A percentile compares a stretch with the other conserved stretches of the same genome.
These are phyloP conservation scores for Vigna hirtella DNA, from an alignment of 306 rosid species.

Conservation along the genomic window DNA sequence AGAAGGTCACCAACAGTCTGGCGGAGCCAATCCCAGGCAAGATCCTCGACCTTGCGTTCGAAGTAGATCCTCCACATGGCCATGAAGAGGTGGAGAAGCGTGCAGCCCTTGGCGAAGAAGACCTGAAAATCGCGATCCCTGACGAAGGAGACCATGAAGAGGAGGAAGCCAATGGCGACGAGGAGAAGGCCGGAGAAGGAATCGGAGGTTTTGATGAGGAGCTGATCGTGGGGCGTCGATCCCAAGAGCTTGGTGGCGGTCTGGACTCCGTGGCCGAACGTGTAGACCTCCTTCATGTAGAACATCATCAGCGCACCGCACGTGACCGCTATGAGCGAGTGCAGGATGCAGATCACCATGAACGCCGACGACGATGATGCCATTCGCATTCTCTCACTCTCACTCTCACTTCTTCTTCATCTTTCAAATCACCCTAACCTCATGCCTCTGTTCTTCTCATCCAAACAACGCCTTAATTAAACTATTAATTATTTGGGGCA, in stretches of 20 bases:
- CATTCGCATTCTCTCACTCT: conserved; percentile 16
- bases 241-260: conserved; percentile 80
- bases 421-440: conserved; percentile 9
- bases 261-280: conserved; percentile 78
- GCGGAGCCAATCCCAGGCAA: conserved; percentile 92
- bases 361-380: conserved; percentile 70
- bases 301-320: conserved; percentile 91
- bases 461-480: background rate
- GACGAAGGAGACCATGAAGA: conserved; percentile 89
- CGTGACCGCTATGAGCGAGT: conserved; percentile 69
- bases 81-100: conserved; percentile 75
- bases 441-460: background rate
- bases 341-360: conserved; percentile 79
- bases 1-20: conserved; percentile 87
- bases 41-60: conserved; percentile 84
- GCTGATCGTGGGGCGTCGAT: conserved; percentile 93
- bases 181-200: conserved; percentile 90
- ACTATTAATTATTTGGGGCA: background rate
- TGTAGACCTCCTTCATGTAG: conserved; percentile 87
- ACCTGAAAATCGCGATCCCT: conserved; percentile 78
- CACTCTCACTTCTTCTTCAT: background rate
- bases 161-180: conserved; percentile 79
- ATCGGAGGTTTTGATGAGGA: conserved; percentile 88
- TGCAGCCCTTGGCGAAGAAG: conserved; percentile 87
- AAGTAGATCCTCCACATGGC: conserved; percentile 86